Base-by-base conservation (phyloP, 208 protist genomes). In the Acanthamoeba lenticulata region DNA sequence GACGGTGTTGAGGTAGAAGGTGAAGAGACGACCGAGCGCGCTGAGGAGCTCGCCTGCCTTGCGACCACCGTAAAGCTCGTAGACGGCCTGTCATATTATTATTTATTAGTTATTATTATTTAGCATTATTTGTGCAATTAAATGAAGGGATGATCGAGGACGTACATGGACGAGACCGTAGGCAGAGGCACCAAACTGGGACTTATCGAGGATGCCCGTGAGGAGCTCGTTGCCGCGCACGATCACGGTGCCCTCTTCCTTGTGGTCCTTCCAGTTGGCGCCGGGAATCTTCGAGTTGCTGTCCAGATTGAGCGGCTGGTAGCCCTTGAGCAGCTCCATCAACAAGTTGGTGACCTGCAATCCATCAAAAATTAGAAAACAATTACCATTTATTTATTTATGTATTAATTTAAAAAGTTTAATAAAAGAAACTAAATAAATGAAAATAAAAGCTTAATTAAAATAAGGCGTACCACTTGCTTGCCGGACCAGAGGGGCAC, bases 191-290 rank as follows among this genome's bases (percentile, higher is more conserved):
- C 97, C 97, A 90, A 98, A 98, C 45, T 98, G 99, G 83, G 98
- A 98, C 97, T 99, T 99, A 96, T 99, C 99, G 15, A 99, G 95
- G 24, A 99, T 97, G 77, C 99, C 99, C 21, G 96, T 97, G 47
- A 99, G 94, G 44, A 99, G 96, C 94, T 99, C 98, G 92, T 98
- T 98, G 90, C 99, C 95, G 89, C 98, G 96, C 92, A 99, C 97
- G 17, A 97, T 95, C 15, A 97, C 95, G 0, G 29, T 38, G 32
- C 47, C 85, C n/a, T 97, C 96, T 36, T 96, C 94, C 34, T 17
- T 2, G 91, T 72, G 34, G 57, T 72, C 38, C 65, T 96, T 96
- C 97, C 98, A 97, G 94, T 97, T 24, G 95, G 96, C 95, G 95
- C 95, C 79, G 96, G 98, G 94, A 4, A 98, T 83, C 52, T 99